These are phyloP conservation scores for Pistacia vera DNA, from an alignment of 345 rosid genomes.

Conservation along the genomic window DNA sequence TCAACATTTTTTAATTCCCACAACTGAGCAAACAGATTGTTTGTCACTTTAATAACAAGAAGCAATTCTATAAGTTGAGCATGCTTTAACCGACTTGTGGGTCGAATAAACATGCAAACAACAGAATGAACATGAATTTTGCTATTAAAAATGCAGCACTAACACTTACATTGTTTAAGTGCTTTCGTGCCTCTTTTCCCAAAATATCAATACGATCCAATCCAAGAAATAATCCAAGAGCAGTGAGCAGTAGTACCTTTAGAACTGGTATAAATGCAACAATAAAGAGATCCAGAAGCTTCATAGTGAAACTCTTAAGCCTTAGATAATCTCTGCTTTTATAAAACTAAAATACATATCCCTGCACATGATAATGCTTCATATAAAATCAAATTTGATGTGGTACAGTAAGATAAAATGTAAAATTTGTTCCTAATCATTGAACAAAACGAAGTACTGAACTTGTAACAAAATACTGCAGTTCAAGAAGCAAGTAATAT, in stretches of 20 bases:
- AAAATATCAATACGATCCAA: slow-evolving; percentile 22
- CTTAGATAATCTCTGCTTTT: background rate
- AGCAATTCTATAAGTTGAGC: background rate
- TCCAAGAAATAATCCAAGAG: slow-evolving; percentile 30
- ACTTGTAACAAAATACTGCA: too few species aligned
- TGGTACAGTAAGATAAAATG: too few species aligned
- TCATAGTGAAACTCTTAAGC: slow-evolving; percentile 4
- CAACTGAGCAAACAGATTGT: background rate
- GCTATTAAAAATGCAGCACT: background rate
- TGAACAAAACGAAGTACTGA: too few species aligned
- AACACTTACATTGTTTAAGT: slow-evolving; percentile 27
- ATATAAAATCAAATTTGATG: too few species aligned
- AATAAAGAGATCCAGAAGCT: slow-evolving; percentile 23
- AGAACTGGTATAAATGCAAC: slow-evolving; percentile 31
- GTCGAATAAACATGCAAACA: background rate
- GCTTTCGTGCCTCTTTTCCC: slow-evolving; percentile 27
- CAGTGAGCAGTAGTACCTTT: slow-evolving; percentile 34
- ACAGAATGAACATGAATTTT: background rate
- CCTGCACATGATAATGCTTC: background rate
- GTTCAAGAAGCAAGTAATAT: too few species aligned
- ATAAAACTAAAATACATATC: background rate
- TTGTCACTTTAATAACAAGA: background rate
- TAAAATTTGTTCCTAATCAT: too few species aligned
- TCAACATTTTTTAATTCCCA: too few species aligned
- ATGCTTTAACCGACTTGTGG: too few species aligned